Conservation (phyloP, 345 rosid genomes). For the Abelmoschus esculentus region DNA sequence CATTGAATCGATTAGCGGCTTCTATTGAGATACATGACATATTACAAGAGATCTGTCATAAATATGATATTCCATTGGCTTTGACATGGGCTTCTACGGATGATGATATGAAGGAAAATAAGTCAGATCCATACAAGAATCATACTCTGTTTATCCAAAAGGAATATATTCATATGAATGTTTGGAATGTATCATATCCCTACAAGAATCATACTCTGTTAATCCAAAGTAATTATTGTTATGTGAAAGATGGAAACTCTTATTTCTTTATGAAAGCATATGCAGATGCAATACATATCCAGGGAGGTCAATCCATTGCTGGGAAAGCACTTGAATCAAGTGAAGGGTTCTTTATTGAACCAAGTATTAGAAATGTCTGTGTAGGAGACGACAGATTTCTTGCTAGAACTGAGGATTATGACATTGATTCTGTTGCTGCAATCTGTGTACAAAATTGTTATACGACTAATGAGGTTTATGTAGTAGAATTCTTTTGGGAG, state of each 20-base stretch:
- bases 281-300: background rate
- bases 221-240: background rate
- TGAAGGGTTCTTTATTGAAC: background rate
- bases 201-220: no score
- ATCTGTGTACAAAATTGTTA: no score
- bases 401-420: no score
- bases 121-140: no score
- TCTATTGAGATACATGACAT: background rate
- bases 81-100: no score
- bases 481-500: background rate
- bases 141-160: background rate
- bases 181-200: no score
- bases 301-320: background rate
- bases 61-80: background rate
- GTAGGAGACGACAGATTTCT: no score
- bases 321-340: background rate
- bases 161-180: background rate
- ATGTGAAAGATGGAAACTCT: accelerated
- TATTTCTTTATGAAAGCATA: background rate
- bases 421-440: no score
- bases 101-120: no score
- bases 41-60: background rate
- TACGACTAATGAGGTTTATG: background rate
- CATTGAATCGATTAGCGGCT: background rate
- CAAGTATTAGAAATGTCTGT: background rate